Percentiles rank a stretch among this genome's conserved stretches.
These are phyloP conservation scores for Diphasiastrum complanatum DNA, from an alignment of 83 land plant genomes.

Conservation along the genomic window DNA sequence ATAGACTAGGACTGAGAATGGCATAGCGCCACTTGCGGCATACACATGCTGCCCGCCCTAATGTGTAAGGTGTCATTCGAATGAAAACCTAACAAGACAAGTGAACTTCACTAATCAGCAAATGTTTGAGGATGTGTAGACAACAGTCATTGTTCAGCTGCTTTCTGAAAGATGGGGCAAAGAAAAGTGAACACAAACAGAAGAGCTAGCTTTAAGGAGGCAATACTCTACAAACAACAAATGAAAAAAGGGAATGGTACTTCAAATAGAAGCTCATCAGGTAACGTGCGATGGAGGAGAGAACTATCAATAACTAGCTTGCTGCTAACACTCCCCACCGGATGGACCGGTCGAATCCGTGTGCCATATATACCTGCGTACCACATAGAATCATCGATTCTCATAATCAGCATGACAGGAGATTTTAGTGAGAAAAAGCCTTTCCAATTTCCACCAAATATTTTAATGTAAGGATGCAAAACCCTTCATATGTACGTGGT, in stretches of 20 bases:
- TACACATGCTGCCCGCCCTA: slow-evolving; percentile 35
- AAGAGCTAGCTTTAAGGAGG: neutral
- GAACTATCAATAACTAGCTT: slow-evolving; percentile 20
- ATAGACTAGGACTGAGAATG: slow-evolving; percentile 26
- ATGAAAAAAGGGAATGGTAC: slow-evolving; percentile 10
- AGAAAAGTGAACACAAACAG: neutral
- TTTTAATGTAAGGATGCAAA: too few species aligned
- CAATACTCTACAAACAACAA: neutral
- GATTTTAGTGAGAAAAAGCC: too few species aligned
- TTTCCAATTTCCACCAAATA: too few species aligned
- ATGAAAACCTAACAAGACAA: neutral
- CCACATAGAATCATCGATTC: too few species aligned
- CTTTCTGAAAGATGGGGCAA: neutral
- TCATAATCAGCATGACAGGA: too few species aligned
- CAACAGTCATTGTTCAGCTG: neutral
- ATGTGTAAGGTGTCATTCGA: slow-evolving; percentile 36
- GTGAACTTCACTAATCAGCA: neutral
- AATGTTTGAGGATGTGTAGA: neutral
- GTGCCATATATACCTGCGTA: slow-evolving; percentile 31
- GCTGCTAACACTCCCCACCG: slow-evolving; percentile 27
- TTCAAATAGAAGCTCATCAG: slow-evolving; percentile 34
- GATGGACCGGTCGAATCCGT: slow-evolving; percentile 30
- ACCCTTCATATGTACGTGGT: too few species aligned
- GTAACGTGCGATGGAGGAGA: slow-evolving; percentile 23
- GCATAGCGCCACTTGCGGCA: slow-evolving; percentile 40